Percentiles rank a stretch among this genome's conserved stretches.
phyloP scores from a whole-genome alignment of 176 grass and related monocot species.

The Zizania latifolia region DNA sequence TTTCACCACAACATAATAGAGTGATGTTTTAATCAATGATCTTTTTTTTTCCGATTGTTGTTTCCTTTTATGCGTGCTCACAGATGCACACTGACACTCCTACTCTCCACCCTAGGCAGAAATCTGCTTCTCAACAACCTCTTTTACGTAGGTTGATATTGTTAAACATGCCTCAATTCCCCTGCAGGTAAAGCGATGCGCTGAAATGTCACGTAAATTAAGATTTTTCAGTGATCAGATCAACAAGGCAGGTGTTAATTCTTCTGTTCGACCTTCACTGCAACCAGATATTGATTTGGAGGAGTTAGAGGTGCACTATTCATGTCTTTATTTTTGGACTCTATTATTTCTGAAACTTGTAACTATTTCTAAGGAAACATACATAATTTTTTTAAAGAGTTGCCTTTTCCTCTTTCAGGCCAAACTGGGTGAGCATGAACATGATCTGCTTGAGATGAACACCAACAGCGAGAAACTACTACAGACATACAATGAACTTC shows the following conservation, averaged over 20 bases:
- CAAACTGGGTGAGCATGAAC: constrained; percentile 79
- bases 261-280: constrained; percentile 58
- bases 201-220: constrained; percentile 94
- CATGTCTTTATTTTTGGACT: neutral
- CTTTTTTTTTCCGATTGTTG: neutral
- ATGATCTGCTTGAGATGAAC: constrained; percentile 96
- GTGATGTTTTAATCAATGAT: neutral
- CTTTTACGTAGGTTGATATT: constrained; percentile 9
- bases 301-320: constrained; percentile 73
- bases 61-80: neutral
- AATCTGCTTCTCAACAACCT: neutral
- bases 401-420: constrained; percentile 42
- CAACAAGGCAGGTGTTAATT: constrained; percentile 60
- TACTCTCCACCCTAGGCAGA: neutral
- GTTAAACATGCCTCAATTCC: neutral
- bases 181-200: constrained; percentile 80
- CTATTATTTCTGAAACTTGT: constrained; percentile 15
- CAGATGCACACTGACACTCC: neutral
- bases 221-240: constrained; percentile 91
- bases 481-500: constrained; percentile 91
- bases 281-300: constrained; percentile 92
- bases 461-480: constrained; percentile 74
- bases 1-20: neutral
- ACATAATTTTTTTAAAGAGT: constrained; percentile 11
- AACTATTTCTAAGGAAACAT: constrained; percentile 5